A percentile compares a stretch with the other conserved stretches of the same genome.
These are phyloP conservation scores for Penicillium turbatum DNA, from an alignment of 495 filamentous ascomycete genomes.

Conservation along the genomic window DNA sequence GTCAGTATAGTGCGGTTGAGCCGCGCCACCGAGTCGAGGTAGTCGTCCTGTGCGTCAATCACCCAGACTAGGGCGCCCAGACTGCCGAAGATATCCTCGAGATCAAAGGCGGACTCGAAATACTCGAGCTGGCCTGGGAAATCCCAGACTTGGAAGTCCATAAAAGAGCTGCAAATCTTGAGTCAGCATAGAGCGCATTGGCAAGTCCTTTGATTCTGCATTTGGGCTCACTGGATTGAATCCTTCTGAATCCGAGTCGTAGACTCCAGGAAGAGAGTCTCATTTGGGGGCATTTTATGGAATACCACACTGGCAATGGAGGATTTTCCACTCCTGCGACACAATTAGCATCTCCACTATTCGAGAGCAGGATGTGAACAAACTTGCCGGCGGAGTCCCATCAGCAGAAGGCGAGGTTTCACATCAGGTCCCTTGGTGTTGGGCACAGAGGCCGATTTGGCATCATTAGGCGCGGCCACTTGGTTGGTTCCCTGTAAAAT, in stretches of 20 bases:
- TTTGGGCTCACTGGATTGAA: constrained; percentile 68
- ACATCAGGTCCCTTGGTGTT: constrained; percentile 39
- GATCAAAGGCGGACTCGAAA: constrained; percentile 78
- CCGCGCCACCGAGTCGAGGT: constrained; percentile 80
- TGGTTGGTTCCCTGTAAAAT: constrained; percentile 35
- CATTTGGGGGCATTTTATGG: constrained; percentile 90
- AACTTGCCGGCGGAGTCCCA: constrained; percentile 88
- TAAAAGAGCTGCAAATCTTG: constrained; percentile 67
- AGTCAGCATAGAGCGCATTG: not conserved
- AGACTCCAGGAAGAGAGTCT: constrained; percentile 91
- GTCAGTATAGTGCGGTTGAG: constrained; percentile 82
- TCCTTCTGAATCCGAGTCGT: constrained; percentile 91
- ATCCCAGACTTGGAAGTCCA: constrained; percentile 98
- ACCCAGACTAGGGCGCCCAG: constrained; percentile 96
- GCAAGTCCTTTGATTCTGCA: not conserved
- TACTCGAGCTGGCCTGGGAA: constrained; percentile 92
- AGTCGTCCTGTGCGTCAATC: constrained; percentile 96
- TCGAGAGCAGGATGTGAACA: not conserved
- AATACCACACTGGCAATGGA: constrained; percentile 98
- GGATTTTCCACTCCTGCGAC: constrained; percentile 86
- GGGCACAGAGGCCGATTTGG: constrained; percentile 26
- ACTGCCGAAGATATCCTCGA: constrained; percentile 87
- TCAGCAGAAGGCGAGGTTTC: constrained; percentile 87
- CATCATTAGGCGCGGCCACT: constrained; percentile 19
- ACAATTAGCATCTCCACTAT: constrained; percentile 2